Conservation (phyloP, 1,284 basidiomycete species). For the Pseudozyma sp. region DNA sequence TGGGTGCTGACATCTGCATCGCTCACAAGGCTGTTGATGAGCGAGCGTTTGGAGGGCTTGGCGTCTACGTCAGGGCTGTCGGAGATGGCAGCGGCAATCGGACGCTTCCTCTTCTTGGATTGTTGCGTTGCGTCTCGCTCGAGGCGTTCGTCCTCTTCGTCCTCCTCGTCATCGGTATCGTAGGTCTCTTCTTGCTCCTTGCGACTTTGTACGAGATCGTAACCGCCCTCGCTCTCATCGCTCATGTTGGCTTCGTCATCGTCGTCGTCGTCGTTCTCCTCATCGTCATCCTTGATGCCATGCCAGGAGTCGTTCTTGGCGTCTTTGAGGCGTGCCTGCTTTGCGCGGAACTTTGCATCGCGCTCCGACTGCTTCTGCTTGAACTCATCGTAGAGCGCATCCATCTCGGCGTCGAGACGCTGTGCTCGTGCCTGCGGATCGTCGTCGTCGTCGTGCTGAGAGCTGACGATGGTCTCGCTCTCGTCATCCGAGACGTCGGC, state of each 20-base stretch:
- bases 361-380: slow-evolving; percentile 82
- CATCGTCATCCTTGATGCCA: slow-evolving; percentile 60
- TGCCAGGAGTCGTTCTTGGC: slow-evolving; percentile 70
- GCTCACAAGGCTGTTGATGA: slow-evolving; percentile 51
- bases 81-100: slow-evolving; percentile 8
- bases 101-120: slow-evolving; percentile 54
- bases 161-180: slow-evolving; percentile 71
- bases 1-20: slow-evolving; percentile 44
- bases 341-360: slow-evolving; percentile 90
- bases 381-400: slow-evolving; percentile 89
- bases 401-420: slow-evolving; percentile 83
- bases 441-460: slow-evolving; percentile 73
- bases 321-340: slow-evolving; percentile 82
- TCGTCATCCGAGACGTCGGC: slow-evolving; percentile 73
- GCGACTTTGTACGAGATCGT: slow-evolving; percentile 77
- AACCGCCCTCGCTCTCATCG: slow-evolving; percentile 74
- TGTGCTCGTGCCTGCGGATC: slow-evolving; percentile 72
- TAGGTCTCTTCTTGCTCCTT: slow-evolving; percentile 75
- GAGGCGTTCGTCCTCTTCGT: slow-evolving; percentile 68
- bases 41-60: slow-evolving; percentile 41
- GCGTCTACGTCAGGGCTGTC: slow-evolving; percentile 17
- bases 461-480: slow-evolving; percentile 71
- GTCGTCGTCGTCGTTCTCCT: slow-evolving; percentile 64
- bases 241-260: slow-evolving; percentile 69
- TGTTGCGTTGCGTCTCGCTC: slow-evolving; percentile 64